phyloP scores from a whole-genome alignment of 176 grass and related monocot species.

The maize (Zea mays) region Zm-B73-REFERENCE-NAM-5.0 NC_050101.1:172532501-172533000 shows the following conservation, averaged over 20 bases:
- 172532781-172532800: not conserved
- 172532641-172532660: too few species aligned
- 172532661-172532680: too few species aligned
- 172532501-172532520: too few species aligned
- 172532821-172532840: not conserved
- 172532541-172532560: too few species aligned
- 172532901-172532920: not conserved
- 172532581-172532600: too few species aligned
- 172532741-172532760: constrained; percentile 29
- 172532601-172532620: too few species aligned
- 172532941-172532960: not conserved
- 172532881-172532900: not conserved
- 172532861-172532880: not conserved
- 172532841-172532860: not conserved
- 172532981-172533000: not conserved
- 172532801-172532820: not conserved
- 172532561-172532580: too few species aligned
- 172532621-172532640: too few species aligned
- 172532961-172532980: constrained; percentile 14
- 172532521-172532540: too few species aligned
- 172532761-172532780: constrained; percentile 30
- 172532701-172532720: constrained; percentile 36
- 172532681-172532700: constrained; percentile 44
- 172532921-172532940: not conserved
- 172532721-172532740: constrained; percentile 33